Percentiles rank a stretch among this genome's conserved stretches.
Evolutionary conservation across 106 monocot species (phyloP).

Genomic region (Platanthera guangdongensis): DNA sequence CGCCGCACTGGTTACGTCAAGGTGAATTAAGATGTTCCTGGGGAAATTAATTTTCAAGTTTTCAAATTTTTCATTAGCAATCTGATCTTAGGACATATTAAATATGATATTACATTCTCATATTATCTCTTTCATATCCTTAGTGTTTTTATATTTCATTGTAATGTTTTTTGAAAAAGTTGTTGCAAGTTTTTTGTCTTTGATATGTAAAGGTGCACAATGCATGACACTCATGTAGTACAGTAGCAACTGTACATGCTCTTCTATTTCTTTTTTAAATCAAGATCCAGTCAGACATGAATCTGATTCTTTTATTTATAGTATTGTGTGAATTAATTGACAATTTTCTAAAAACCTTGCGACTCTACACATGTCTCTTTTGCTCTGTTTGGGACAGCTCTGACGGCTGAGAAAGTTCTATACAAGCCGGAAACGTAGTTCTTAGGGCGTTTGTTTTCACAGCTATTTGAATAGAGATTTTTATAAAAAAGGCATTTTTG

Average conservation of each 20-base stretch:
- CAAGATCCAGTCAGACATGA: background rate
- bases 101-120: background rate
- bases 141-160: conserved; percentile 4
- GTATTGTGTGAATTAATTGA: too few species aligned
- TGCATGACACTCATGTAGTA: background rate
- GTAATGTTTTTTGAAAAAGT: background rate
- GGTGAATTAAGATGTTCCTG: conserved; percentile 23
- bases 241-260: background rate
- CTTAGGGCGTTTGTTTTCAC: too few species aligned
- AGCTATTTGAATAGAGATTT: too few species aligned
- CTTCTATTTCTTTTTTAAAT: background rate
- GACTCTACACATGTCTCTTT: too few species aligned
- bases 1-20: conserved; percentile 97
- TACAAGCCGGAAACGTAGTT: too few species aligned
- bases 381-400: too few species aligned
- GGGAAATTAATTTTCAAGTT: background rate
- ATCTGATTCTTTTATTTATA: too few species aligned
- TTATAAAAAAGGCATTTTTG: too few species aligned
- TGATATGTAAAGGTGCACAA: background rate
- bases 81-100: background rate
- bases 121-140: background rate
- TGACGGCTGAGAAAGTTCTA: too few species aligned
- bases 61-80: background rate
- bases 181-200: background rate
- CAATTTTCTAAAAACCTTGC: too few species aligned